phyloP scores from a whole-genome alignment of 345 rosid genomes.

The Salix udensis region DNA sequence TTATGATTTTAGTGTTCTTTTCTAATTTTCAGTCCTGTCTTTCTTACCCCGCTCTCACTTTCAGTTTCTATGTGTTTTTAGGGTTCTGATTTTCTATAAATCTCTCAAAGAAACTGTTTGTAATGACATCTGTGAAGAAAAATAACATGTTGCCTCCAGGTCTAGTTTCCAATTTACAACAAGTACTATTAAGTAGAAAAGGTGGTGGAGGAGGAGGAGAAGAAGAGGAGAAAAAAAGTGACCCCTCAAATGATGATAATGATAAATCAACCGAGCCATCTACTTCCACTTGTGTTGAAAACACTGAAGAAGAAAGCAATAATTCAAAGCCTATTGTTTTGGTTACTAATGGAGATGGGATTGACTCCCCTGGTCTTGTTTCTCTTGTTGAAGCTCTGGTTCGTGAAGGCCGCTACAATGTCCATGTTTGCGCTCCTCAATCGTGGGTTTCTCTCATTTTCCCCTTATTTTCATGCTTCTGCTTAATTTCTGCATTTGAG shows the following conservation, averaged over 20 bases:
- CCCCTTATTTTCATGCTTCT: neutral
- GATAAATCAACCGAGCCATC: slow-evolving; percentile 44
- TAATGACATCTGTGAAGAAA: slow-evolving; percentile 49
- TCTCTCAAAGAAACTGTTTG: neutral
- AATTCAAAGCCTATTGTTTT: slow-evolving; percentile 70
- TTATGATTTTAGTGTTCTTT: neutral
- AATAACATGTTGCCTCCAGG: slow-evolving; percentile 62
- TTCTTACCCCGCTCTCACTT: neutral
- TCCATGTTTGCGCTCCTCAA: slow-evolving; percentile 92
- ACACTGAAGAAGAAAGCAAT: slow-evolving; percentile 21
- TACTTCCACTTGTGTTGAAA: slow-evolving; percentile 47
- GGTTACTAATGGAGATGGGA: slow-evolving; percentile 85
- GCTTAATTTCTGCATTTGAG: neutral
- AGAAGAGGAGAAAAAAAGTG: neutral
- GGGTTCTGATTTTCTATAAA: slow-evolving; percentile 30
- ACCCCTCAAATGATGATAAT: slow-evolving; percentile 7
- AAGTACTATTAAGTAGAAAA: slow-evolving; percentile 61
- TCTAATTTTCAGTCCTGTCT: neutral
- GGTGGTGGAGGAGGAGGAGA: slow-evolving; percentile 23
- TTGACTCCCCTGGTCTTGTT: slow-evolving; percentile 85
- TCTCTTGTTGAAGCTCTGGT: slow-evolving; percentile 88
- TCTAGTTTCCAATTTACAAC: slow-evolving; percentile 77
- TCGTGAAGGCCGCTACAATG: slow-evolving; percentile 62
- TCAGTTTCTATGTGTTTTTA: slow-evolving; percentile 15
- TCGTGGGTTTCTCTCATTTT: slow-evolving; percentile 47